Evolutionary conservation across 768 basidiomycete species (phyloP).

Genomic region (Hysterangium stoloniferum): DNA sequence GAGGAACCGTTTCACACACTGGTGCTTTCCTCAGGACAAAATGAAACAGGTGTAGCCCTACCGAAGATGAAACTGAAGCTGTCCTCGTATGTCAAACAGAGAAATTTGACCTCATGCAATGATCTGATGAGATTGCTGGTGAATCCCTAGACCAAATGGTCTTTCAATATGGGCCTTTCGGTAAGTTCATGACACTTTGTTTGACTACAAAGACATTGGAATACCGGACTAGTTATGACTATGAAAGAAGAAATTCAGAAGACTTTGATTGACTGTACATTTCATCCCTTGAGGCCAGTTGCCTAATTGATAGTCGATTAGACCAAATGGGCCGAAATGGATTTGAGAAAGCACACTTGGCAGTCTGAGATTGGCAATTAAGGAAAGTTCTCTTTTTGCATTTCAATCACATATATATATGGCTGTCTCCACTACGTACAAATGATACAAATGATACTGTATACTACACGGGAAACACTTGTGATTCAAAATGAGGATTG

Average conservation of each 20-base stretch:
- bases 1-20: constrained; percentile 68
- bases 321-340: constrained; percentile 74
- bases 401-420: no score
- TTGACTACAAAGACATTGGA: no score
- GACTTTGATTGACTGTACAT: constrained; percentile 73
- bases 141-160: constrained; percentile 87
- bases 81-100: constrained; percentile 58
- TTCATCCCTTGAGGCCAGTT: no score
- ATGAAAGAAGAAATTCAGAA: constrained; percentile 69
- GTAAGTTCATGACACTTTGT: not conserved
- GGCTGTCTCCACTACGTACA: no score
- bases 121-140: constrained; percentile 78
- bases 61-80: constrained; percentile 58
- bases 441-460: not conserved
- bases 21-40: constrained; percentile 56
- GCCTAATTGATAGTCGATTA: constrained; percentile 22
- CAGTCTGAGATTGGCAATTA: constrained; percentile 69
- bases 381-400: no score
- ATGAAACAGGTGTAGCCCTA: constrained; percentile 57
- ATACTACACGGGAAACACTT: not conserved
- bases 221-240: constrained; percentile 55
- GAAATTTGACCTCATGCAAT: no score
- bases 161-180: constrained; percentile 76
- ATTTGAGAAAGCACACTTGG: constrained; percentile 90
- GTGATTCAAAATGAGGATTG: not conserved